These are phyloP conservation scores for Nakaseomyces glabratus DNA, from an alignment of 1,139 yeast species.

Conservation along the genomic window DNA sequence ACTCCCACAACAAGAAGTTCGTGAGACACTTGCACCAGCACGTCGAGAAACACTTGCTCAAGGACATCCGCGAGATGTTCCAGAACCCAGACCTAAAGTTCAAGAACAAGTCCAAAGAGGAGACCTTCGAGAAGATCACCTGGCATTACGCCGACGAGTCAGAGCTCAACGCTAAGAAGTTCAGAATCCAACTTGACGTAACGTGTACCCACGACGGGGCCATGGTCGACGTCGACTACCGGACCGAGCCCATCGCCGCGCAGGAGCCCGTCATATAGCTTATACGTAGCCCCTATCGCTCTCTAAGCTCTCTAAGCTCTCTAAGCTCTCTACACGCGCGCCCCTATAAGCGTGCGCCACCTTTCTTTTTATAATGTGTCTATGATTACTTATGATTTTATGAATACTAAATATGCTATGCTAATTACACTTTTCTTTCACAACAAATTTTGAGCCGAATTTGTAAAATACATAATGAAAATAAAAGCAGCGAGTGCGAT, in stretches of 20 bases:
- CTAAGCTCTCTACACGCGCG: too few species aligned
- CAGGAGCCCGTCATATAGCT: background rate
- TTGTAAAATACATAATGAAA: too few species aligned
- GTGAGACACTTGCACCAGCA: constrained; percentile 70
- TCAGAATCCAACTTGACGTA: constrained; percentile 47
- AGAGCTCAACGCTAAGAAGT: constrained; percentile 40
- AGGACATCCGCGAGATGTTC: constrained; percentile 53
- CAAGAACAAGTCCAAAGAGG: constrained; percentile 41
- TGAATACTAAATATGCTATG: too few species aligned
- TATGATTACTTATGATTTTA: too few species aligned
- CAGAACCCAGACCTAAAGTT: constrained; percentile 47
- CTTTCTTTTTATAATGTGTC: too few species aligned
- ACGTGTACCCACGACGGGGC: constrained; percentile 54
- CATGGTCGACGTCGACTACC: constrained; percentile 50
- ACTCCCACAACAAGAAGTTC: constrained; percentile 62
- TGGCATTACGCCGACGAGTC: constrained; percentile 49
- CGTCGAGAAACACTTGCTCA: constrained; percentile 57
- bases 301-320: too few species aligned
- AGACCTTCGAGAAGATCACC: constrained; percentile 37
- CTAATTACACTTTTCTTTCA: too few species aligned
- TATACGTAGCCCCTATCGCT: too few species aligned
- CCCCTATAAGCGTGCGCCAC: too few species aligned
- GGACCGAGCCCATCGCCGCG: constrained; percentile 31
- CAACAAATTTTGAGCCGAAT: too few species aligned
- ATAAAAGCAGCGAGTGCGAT: too few species aligned